phyloP scores from a whole-genome alignment of 768 basidiomycete species.

The Tulasnella sp. region DNA sequence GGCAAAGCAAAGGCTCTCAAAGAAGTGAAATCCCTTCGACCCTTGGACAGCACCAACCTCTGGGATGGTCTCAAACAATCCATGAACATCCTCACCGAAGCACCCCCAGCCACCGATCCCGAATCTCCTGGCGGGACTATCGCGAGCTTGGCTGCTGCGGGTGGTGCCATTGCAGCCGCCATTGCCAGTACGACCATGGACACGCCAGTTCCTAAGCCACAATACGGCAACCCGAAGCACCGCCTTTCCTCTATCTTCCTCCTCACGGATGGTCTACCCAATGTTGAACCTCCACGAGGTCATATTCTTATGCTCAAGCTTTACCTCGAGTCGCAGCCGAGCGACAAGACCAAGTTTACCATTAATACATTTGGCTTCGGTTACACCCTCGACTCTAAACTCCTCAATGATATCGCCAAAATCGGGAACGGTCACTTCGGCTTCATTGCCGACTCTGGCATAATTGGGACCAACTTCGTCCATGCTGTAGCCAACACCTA shows the following conservation, averaged over 20 bases:
- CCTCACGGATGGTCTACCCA: conserved; percentile 23
- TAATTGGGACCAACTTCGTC: conserved; percentile 25
- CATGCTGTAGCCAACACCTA: conserved; percentile 23
- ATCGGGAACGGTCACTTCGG: conserved; percentile 17
- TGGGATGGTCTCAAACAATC: conserved; percentile 24
- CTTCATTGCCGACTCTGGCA: conserved; percentile 24
- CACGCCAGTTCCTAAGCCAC: background rate
- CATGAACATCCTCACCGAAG: conserved; percentile 20
- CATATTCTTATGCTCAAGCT: conserved; percentile 22
- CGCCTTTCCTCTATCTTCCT: conserved; percentile 22
- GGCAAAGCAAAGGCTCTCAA: conserved; percentile 16
- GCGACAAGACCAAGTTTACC: conserved; percentile 10
- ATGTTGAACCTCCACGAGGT: conserved; percentile 22
- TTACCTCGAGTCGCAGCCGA: conserved; percentile 20
- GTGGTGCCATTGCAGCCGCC: background rate
- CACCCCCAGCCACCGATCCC: background rate
- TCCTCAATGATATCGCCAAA: conserved; percentile 19
- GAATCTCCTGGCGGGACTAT: background rate
- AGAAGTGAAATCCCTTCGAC: conserved; percentile 11
- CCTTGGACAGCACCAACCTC: conserved; percentile 20
- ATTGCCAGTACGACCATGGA: background rate
- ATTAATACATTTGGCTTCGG: conserved; percentile 25
- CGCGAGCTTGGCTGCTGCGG: background rate
- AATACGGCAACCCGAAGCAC: background rate
- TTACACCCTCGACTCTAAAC: conserved; percentile 22